Percentiles rank a stretch among this genome's conserved stretches.
Conservation (phyloP, 192 early-diverging fungal genomes). For the Podila epigama region DNA sequence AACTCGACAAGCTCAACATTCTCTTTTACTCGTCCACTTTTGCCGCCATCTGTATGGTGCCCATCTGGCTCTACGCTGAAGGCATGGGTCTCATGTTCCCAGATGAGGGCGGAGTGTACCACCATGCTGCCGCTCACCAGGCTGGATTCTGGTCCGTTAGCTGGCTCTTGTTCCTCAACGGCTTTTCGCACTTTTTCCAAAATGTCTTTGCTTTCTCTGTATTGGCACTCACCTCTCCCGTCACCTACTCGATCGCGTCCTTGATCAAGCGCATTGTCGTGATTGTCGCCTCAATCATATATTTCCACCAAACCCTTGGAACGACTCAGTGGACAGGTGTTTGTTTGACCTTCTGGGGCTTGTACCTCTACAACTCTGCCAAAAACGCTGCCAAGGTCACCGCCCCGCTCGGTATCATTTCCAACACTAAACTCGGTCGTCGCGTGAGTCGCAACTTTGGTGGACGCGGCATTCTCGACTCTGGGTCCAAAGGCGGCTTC, state of each 20-base stretch:
- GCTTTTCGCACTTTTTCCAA: conserved; percentile 82
- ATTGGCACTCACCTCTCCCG: conserved; percentile 76
- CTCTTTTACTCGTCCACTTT: conserved; percentile 82
- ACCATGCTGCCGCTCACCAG: conserved; percentile 18
- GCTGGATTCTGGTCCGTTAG: conserved; percentile 46
- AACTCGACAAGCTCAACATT: conserved; percentile 88
- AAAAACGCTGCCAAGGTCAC: conserved; percentile 58
- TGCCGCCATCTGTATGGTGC: conserved; percentile 80
- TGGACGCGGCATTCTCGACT: conserved; percentile 11
- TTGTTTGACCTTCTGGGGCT: conserved; percentile 78
- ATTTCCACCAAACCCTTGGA: conserved; percentile 80
- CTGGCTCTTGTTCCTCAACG: conserved; percentile 78
- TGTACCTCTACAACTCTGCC: conserved; percentile 88
- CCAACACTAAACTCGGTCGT: conserved; percentile 25
- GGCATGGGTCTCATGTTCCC: conserved; percentile 55
- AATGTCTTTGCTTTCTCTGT: conserved; percentile 83
- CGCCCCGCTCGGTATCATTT: conserved; percentile 16
- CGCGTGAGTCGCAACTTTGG: conserved; percentile 39
- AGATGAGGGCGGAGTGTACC: conserved; percentile 15
- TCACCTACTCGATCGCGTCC: conserved; percentile 88
- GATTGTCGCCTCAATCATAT: conserved; percentile 82
- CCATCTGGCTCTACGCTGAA: conserved; percentile 83
- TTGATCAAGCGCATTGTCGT: conserved; percentile 93
- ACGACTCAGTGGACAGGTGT: conserved; percentile 78
- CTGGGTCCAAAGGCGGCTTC: conserved; percentile 29